phyloP scores from a whole-genome alignment of 1,139 yeast species.

The Lodderomyces pseudojiufengensis region DNA sequence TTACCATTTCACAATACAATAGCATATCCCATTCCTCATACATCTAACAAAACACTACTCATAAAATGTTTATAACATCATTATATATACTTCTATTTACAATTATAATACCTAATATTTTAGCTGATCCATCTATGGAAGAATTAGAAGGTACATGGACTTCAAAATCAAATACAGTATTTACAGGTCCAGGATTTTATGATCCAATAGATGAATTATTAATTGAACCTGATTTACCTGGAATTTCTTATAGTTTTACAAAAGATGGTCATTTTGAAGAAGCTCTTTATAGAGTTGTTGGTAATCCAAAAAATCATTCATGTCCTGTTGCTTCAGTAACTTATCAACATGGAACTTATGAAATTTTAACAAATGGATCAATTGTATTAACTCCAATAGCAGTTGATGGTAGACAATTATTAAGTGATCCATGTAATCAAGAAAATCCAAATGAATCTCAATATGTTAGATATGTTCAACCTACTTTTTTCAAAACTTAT shows the following conservation, averaged over 20 bases:
- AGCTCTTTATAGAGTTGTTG: slow-evolving; percentile 74
- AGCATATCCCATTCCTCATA: neutral
- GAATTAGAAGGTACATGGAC: slow-evolving; percentile 89
- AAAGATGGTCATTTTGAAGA: slow-evolving; percentile 88
- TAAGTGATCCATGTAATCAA: slow-evolving; percentile 75
- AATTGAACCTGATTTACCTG: slow-evolving; percentile 94
- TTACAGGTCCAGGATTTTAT: slow-evolving; percentile 95
- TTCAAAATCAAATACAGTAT: slow-evolving; percentile 87
- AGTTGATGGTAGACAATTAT: slow-evolving; percentile 90
- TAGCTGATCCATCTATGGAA: slow-evolving; percentile 26
- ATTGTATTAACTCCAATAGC: slow-evolving; percentile 67
- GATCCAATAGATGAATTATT: slow-evolving; percentile 93
- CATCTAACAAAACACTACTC: neutral
- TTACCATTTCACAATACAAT: neutral
- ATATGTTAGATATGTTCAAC: slow-evolving; percentile 70
- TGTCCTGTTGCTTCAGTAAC: slow-evolving; percentile 82
- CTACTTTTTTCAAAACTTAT: slow-evolving; percentile 57
- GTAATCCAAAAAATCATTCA: slow-evolving; percentile 69
- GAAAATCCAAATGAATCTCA: slow-evolving; percentile 42
- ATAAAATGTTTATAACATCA: slow-evolving; percentile 1
- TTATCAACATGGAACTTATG: slow-evolving; percentile 86
- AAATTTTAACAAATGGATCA: slow-evolving; percentile 60
- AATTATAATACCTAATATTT: slow-evolving; percentile 4
- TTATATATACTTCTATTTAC: slow-evolving; percentile 3
- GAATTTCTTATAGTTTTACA: slow-evolving; percentile 88